Base-by-base conservation (phyloP, 768 basidiomycete genomes). In the Mycena albidolilacea region DNA sequence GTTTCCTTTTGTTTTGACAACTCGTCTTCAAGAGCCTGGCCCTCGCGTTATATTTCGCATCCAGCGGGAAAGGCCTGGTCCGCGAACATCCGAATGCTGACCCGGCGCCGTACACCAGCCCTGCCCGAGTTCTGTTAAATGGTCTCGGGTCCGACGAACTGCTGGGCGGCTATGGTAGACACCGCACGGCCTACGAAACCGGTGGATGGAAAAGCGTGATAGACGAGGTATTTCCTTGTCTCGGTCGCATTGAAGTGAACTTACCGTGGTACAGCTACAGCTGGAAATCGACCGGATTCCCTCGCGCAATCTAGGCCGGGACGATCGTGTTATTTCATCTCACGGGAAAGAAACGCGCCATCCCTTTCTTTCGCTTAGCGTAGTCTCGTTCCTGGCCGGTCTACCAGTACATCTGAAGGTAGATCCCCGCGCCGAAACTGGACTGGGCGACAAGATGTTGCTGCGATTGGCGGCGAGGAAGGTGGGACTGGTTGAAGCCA, bases 121-220 rank as follows among this genome's bases (percentile, higher is more conserved):
- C 86, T 9, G 96, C 98, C 0, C 89, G 90, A 55, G 96, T 99
- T 0, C 84, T 98, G 10, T 83, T 99, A 35, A 97, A 91, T 74
- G 98, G 98, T 1, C 85, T 99, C 8, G 98, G 98, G 0, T 95
- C 98, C 0, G 98, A 99, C 79, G 98, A 99, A 80, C 86, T 98
- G 50, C 86, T 99, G 6, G 98, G 97, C 3, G 98, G 98, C 1
- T 99, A 99, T 80, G 89, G 94, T 3, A 87, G 98, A 69, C 97
- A 98, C 83, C 89, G 95, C 9, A 89, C 90, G 11, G 94, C 91
- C 1, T 99, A 90, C 79, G 86, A 83, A 7, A 77, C 81, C 8
- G 88, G 87, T 21, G 90, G 94, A 12, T 97, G 96, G 96, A 78
- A 85, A 73, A 92, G 90, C 10, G 88, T 96, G 54, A 87, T 97